Conservation (phyloP, 768 basidiomycete species). For the Collybia sp. region DNA sequence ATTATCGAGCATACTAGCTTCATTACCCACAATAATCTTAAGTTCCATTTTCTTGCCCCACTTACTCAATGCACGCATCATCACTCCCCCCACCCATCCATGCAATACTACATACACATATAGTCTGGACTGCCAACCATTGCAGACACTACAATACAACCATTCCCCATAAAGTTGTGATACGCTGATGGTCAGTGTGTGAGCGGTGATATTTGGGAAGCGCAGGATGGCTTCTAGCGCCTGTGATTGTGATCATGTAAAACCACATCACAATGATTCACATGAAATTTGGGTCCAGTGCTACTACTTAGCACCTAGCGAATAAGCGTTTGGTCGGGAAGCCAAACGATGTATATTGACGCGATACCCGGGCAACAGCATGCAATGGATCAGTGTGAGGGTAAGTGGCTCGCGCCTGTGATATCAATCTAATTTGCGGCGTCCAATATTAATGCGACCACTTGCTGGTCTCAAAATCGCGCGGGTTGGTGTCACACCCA, state of each 20-base stretch:
- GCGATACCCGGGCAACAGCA: too few relatives aligned
- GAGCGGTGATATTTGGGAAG: too few relatives aligned
- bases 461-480: conserved; percentile 14
- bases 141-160: too few relatives aligned
- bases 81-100: conserved; percentile 28
- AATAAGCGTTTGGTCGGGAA: too few relatives aligned
- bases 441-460: conserved; percentile 31
- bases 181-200: background rate
- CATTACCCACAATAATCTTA: conserved; percentile 20
- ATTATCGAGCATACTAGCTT: conserved; percentile 12
- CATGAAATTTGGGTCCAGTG: conserved; percentile 2
- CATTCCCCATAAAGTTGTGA: too few relatives aligned
- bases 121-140: background rate
- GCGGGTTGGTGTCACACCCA: conserved; percentile 8
- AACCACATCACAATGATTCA: conserved; percentile 8
- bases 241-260: background rate
- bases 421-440: conserved; percentile 45
- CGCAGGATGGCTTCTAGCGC: too few relatives aligned
- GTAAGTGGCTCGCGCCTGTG: background rate
- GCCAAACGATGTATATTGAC: too few relatives aligned
- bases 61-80: conserved; percentile 29
- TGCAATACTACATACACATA: conserved; percentile 22
- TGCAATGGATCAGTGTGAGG: too few relatives aligned
- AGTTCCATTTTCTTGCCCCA: conserved; percentile 19
- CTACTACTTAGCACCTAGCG: too few relatives aligned